phyloP scores from a whole-genome alignment of 78 protist species.

The Thecamonas trahens region DNA sequence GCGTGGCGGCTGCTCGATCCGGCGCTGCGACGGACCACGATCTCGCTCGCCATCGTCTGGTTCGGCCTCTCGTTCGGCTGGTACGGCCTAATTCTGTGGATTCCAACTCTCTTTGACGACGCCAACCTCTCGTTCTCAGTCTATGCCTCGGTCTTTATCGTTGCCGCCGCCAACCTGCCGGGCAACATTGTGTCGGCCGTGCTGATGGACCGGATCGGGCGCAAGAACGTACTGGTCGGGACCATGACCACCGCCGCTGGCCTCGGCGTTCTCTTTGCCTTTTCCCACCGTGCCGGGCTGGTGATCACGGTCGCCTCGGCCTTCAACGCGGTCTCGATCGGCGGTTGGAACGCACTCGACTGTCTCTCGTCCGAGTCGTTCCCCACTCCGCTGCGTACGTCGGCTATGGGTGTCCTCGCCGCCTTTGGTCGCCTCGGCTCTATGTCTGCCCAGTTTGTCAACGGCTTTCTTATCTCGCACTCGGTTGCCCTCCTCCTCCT shows the following conservation, averaged over 20 bases:
- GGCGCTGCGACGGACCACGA: conserved; percentile 1
- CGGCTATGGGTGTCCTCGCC: conserved; percentile 1
- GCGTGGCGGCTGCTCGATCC: background rate
- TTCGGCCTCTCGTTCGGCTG: conserved; percentile 37
- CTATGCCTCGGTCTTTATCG: background rate
- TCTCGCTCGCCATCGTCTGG: conserved; percentile 29
- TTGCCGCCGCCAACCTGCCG: conserved; percentile 2
- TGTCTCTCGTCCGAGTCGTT: conserved; percentile 1
- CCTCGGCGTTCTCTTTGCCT: too few relatives aligned
- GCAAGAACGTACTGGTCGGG: background rate
- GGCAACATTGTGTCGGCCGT: conserved; percentile 18
- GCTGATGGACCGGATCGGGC: conserved; percentile 1
- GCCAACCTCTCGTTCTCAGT: background rate
- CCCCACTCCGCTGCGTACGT: background rate
- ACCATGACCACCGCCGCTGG: too few relatives aligned
- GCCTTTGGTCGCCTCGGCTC: conserved; percentile 1
- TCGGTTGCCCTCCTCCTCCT: too few relatives aligned
- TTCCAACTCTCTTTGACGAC: conserved; percentile 25
- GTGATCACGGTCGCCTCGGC: background rate
- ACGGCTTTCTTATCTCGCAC: too few relatives aligned
- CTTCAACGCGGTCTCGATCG: conserved; percentile 5
- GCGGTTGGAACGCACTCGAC: conserved; percentile 19
- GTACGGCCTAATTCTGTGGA: conserved; percentile 44
- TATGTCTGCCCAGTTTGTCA: background rate
- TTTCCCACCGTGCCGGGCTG: background rate